Evolutionary conservation across 768 basidiomycete genomes (phyloP).

Genomic region (Neoboletus magnificus): DNA sequence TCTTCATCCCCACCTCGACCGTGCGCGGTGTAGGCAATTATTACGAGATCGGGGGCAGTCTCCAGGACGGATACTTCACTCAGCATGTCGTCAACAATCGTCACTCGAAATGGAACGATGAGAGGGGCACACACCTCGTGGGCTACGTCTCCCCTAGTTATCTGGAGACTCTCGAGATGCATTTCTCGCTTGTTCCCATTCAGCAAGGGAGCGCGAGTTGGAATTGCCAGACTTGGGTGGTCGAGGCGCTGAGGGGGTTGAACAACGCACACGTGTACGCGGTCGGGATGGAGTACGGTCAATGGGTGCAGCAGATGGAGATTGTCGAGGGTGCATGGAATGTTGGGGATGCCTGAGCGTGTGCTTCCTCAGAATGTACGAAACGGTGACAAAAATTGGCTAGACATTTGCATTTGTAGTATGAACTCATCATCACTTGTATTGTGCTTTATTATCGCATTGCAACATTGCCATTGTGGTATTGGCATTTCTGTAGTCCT

Average conservation of each 20-base stretch:
- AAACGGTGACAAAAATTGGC: not conserved
- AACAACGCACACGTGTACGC: conserved; percentile 11
- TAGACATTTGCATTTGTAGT: not conserved
- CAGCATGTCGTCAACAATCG: conserved; percentile 17
- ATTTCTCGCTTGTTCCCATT: conserved; percentile 12
- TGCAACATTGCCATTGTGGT: not conserved
- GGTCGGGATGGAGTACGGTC: conserved; percentile 13
- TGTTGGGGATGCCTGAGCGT: conserved; percentile 10
- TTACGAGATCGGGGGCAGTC: conserved; percentile 15
- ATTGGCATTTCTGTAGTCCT: no score
- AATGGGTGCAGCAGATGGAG: conserved; percentile 14
- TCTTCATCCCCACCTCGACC: conserved; percentile 21
- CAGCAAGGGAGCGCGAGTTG: conserved; percentile 9
- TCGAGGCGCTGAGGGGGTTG: conserved; percentile 15
- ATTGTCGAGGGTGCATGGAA: conserved; percentile 13
- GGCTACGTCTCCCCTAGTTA: conserved; percentile 8
- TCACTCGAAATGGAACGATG: conserved; percentile 12
- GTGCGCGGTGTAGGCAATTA: conserved; percentile 19
- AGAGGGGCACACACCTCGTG: conserved; percentile 10
- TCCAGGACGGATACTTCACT: conserved; percentile 7
- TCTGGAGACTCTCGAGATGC: conserved; percentile 3
- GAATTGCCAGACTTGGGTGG: conserved; percentile 23
- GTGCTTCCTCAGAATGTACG: no score
- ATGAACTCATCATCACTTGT: not conserved
- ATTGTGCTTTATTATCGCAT: not conserved